phyloP scores from a whole-genome alignment of 176 grass and related monocot species.

The Calamus simplicifolius region DNA sequence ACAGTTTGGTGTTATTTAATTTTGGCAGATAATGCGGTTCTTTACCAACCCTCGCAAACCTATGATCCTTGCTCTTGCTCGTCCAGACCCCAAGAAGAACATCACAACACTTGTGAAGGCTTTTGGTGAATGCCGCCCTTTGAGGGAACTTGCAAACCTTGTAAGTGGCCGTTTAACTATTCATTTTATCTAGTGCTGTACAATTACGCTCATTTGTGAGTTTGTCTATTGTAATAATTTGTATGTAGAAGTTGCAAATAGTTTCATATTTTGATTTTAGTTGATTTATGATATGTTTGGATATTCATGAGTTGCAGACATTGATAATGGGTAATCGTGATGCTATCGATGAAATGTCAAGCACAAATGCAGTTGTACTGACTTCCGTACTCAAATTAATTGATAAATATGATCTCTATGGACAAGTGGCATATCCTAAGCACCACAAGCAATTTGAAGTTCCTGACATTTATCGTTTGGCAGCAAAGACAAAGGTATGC shows the following conservation, averaged over 20 bases:
- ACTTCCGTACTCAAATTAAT: constrained; percentile 66
- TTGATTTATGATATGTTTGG: too few relatives aligned
- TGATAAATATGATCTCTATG: constrained; percentile 71
- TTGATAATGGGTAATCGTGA: constrained; percentile 82
- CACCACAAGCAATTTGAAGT: constrained; percentile 81
- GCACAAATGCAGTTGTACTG: constrained; percentile 65
- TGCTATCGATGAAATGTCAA: constrained; percentile 72
- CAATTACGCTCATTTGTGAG: too few relatives aligned
- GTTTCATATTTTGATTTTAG: too few relatives aligned
- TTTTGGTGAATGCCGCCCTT: constrained; percentile 73
- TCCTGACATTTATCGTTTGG: constrained; percentile 72
- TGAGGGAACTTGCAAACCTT: constrained; percentile 69
- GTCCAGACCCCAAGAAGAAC: constrained; percentile 71
- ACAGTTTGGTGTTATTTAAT: background rate
- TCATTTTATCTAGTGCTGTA: too few relatives aligned
- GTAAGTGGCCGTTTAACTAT: constrained; percentile 31
- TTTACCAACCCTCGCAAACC: constrained; percentile 82
- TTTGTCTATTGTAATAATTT: too few relatives aligned
- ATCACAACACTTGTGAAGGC: constrained; percentile 65
- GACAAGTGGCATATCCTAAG: constrained; percentile 83
- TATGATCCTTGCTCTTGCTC: constrained; percentile 75
- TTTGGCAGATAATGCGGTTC: constrained; percentile 67
- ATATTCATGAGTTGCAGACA: constrained; percentile 26
- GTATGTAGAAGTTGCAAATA: too few relatives aligned
- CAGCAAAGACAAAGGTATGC: constrained; percentile 63